Evolutionary conservation across 2,329 filamentous ascomycete genomes (phyloP).

Genomic region (Cadophora luteo-olivacea): DNA sequence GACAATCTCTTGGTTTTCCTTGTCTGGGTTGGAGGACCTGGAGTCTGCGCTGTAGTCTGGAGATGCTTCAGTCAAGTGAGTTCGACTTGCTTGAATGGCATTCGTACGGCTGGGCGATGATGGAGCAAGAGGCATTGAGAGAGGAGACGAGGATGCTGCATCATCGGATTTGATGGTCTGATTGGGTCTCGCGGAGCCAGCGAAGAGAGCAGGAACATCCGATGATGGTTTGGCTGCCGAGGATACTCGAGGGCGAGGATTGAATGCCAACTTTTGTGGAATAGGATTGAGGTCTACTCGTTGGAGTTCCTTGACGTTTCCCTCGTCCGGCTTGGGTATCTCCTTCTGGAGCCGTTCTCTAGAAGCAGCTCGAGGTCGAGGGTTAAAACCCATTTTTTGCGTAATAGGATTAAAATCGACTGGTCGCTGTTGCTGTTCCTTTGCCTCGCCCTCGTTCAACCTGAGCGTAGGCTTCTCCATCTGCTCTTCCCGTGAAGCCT

Average conservation of each 20-base stretch:
- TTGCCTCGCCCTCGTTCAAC: background rate
- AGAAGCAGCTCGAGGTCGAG: slow-evolving; percentile 30
- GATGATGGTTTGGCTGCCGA: slow-evolving; percentile 30
- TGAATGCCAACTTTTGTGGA: slow-evolving; percentile 43
- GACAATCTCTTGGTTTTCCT: slow-evolving; percentile 30
- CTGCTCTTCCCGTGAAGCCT: background rate
- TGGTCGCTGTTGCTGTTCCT: background rate
- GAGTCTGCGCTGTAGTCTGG: slow-evolving; percentile 24
- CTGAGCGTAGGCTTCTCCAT: background rate
- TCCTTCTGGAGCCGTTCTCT: background rate
- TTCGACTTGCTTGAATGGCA: slow-evolving; percentile 21
- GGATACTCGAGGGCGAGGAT: slow-evolving; percentile 34
- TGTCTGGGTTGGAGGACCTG: slow-evolving; percentile 21
- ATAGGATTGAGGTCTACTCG: slow-evolving; percentile 36
- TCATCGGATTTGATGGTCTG: slow-evolving; percentile 3
- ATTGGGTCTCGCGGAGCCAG: background rate
- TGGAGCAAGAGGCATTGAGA: slow-evolving; percentile 27
- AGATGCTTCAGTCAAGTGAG: slow-evolving; percentile 1
- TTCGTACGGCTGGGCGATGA: slow-evolving; percentile 36
- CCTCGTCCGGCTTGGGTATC: background rate
- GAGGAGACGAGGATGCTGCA: slow-evolving; percentile 24
- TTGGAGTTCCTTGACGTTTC: background rate
- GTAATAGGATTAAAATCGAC: slow-evolving; percentile 38
- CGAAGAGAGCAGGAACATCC: slow-evolving; percentile 26
- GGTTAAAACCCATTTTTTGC: slow-evolving; percentile 42